phyloP scores from a whole-genome alignment of 768 basidiomycete genomes.

The Boletales sp. region DNA sequence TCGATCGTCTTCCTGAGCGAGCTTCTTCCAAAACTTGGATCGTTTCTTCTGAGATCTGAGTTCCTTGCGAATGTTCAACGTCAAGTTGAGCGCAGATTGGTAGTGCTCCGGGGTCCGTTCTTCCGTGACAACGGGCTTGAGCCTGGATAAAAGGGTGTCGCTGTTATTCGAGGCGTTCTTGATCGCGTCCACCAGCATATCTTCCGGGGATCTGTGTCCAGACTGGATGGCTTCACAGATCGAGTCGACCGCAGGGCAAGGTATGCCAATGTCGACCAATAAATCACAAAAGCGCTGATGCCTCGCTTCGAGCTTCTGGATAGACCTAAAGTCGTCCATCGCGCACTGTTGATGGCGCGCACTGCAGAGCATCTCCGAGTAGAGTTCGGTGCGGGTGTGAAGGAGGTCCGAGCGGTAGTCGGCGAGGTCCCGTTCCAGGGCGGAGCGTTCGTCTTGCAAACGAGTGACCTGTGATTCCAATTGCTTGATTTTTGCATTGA shows the following conservation, averaged over 20 bases:
- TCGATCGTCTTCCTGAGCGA: constrained; percentile 32
- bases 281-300: constrained; percentile 22
- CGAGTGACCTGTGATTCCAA: constrained; percentile 11
- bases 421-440: constrained; percentile 25
- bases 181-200: constrained; percentile 42
- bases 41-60: constrained; percentile 42
- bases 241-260: constrained; percentile 17
- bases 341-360: constrained; percentile 25
- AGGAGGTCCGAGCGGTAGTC: constrained; percentile 28
- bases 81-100: constrained; percentile 42
- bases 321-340: constrained; percentile 21
- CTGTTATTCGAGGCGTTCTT: constrained; percentile 37
- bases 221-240: constrained; percentile 21
- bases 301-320: constrained; percentile 25
- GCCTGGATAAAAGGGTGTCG: constrained; percentile 41
- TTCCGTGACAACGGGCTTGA: constrained; percentile 34
- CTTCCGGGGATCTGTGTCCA: constrained; percentile 35
- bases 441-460: constrained; percentile 14
- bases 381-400: constrained; percentile 27
- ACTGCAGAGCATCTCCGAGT: constrained; percentile 25
- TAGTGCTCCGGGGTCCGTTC: constrained; percentile 42
- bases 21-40: constrained; percentile 45
- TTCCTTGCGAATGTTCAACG: constrained; percentile 42
- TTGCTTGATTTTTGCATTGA: constrained; percentile 8
- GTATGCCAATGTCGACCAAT: constrained; percentile 28